Evolutionary conservation across 148 eudicot genomes (phyloP), one percentile per base, ranked within the genome.

Genomic region (Nepenthes mirabilis): DNA sequence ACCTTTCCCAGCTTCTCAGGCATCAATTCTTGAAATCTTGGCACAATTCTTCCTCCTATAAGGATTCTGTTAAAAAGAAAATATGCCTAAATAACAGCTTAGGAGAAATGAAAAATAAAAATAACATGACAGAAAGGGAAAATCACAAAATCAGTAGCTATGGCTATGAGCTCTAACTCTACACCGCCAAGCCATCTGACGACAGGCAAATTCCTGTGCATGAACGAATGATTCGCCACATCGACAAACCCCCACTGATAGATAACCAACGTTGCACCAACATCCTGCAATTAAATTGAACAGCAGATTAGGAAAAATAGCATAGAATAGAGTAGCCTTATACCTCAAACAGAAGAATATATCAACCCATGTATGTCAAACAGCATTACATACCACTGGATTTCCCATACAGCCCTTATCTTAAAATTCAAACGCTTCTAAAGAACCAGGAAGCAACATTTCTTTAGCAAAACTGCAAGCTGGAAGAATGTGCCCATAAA

Each of bases 201-300:
- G 65, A 94, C 98, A 58, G 96, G 98, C 66, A 91, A 78, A 64
- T 88, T 80, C 80, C 96, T 83, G 62, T 88, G 83, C 98, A 91
- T 91, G 47, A 91, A 54, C 71, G 88, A 72, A 72, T 91, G 98
- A 73, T 91, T 91, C 72, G 96, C 96, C 68, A 88, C 98, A 71
- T 91, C 98, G 65, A 88, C 98, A 71, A 91, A 91, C 37, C 95
- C 97, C 98, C 96, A 91, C 66, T 91, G 98, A 65, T 96, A 91
- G 73, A 91, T 91, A 56, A 91, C 98, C 82, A 91, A 70, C 47
- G 98, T 88, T 50, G 96, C 96, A 59, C 96, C 98, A 75, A 86
- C 96, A 82, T 91, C 98, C 98, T 91, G 80, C 53, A 59, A 63
- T 1, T 34, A 9, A 34, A 48, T n/a, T 23, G 43, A n/a, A 5